A percentile compares a stretch with the other conserved stretches of the same genome.
These are phyloP conservation scores for Microascus cirrosus DNA, from an alignment of 2,329 filamentous ascomycete species.

Conservation along the genomic window DNA sequence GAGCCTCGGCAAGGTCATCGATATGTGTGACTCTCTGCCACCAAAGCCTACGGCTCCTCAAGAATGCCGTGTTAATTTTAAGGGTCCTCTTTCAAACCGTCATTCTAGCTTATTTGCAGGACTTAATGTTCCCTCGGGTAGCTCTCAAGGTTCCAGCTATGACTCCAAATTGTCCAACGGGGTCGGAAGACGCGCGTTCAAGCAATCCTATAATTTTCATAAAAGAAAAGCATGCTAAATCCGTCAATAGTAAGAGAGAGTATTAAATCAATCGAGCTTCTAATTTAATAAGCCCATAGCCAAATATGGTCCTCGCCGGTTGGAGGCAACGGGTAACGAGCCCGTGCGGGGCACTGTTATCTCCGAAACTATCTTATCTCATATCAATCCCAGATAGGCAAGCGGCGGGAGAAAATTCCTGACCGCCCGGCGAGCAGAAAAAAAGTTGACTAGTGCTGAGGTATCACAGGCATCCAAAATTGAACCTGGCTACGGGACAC, in stretches of 20 bases:
- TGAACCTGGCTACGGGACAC: no score
- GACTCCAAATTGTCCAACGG: no score
- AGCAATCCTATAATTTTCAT: no score
- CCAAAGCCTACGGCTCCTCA: neutral
- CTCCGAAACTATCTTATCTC: constrained; percentile 7
- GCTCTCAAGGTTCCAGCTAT: no score
- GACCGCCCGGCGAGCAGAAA: constrained; percentile 4
- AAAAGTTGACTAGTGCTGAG: constrained; percentile 4
- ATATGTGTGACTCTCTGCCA: neutral
- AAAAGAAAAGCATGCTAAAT: no score
- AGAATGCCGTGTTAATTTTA: no score
- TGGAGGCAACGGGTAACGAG: neutral
- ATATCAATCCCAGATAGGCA: constrained; percentile 3
- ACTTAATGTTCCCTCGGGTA: no score
- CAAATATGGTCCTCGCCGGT: neutral
- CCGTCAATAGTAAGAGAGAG: no score
- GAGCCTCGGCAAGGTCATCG: neutral
- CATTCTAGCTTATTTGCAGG: no score
- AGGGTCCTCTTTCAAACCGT: no score
- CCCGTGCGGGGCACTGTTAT: neutral
- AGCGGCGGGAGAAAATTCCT: neutral
- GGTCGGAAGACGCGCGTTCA: no score
- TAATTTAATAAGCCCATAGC: neutral
- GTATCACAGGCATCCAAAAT: neutral
- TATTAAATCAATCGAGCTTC: no score